These are phyloP conservation scores for Sarocladium brachiariae DNA, from an alignment of 2,329 filamentous ascomycete genomes.

Conservation along the genomic window DNA sequence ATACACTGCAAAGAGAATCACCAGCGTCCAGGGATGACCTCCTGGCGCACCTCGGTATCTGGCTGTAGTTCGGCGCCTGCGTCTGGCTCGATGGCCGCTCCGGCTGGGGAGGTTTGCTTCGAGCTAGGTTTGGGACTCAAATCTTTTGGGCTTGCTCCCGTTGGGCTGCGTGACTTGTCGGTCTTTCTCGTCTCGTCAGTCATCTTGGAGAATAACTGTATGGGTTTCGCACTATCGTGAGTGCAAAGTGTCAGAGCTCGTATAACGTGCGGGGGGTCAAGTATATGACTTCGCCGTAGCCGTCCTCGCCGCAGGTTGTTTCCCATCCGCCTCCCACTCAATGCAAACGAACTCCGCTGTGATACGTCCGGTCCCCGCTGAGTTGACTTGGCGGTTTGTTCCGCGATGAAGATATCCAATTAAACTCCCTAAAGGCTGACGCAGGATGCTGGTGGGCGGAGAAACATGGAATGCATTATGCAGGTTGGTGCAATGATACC, in stretches of 20 bases:
- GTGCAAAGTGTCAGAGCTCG: no score
- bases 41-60: background rate
- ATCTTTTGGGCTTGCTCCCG: background rate
- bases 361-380: background rate
- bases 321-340: background rate
- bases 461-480: background rate
- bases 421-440: background rate
- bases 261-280: no score
- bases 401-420: background rate
- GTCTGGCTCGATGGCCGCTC: background rate
- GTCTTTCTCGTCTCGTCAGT: background rate
- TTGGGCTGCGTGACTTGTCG: background rate
- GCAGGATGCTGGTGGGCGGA: background rate
- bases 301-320: no score
- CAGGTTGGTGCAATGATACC: background rate
- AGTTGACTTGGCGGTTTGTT: background rate
- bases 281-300: no score
- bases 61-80: background rate
- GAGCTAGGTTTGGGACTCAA: background rate
- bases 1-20: no score
- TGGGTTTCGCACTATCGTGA: no score
- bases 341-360: background rate
- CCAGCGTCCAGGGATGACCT: no score
- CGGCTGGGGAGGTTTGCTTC: background rate
- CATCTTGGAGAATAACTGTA: background rate